Evolutionary conservation across 2,329 filamentous ascomycete species (phyloP).

Genomic region (Penicillium sp.): DNA sequence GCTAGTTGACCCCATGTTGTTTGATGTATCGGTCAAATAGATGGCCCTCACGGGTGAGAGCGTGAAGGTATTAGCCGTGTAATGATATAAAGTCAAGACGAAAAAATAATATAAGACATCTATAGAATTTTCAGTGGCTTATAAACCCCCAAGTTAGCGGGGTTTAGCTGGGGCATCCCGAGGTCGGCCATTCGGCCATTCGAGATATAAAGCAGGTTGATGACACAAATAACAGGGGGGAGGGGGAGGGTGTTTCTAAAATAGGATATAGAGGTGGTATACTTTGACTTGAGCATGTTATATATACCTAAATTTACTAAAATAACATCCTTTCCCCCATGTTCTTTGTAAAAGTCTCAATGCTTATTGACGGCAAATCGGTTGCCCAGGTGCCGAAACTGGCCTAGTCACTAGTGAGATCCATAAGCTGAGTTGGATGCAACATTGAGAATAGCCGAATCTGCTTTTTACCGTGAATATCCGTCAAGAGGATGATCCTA

Average conservation of each 20-base stretch:
- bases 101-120: too few relatives aligned
- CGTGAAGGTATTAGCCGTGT: neutral
- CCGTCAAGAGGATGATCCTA: neutral
- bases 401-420: neutral
- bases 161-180: neutral
- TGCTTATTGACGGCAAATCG: neutral
- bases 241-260: too few relatives aligned
- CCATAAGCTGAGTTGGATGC: neutral
- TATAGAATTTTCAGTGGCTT: conserved; percentile 5
- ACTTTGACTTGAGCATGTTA: neutral
- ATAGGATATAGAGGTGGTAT: neutral
- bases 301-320: too few relatives aligned
- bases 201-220: neutral
- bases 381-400: neutral
- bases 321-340: neutral
- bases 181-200: neutral
- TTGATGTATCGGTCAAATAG: conserved; percentile 4
- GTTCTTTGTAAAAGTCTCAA: neutral
- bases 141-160: conserved; percentile 23
- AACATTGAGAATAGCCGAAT: neutral
- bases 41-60: neutral
- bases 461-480: neutral
- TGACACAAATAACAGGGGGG: too few relatives aligned
- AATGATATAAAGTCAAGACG: neutral
- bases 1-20: conserved; percentile 26